Evolutionary conservation across 208 protist species (phyloP).

Genomic region (Jaenimonas drosophilae): DNA sequence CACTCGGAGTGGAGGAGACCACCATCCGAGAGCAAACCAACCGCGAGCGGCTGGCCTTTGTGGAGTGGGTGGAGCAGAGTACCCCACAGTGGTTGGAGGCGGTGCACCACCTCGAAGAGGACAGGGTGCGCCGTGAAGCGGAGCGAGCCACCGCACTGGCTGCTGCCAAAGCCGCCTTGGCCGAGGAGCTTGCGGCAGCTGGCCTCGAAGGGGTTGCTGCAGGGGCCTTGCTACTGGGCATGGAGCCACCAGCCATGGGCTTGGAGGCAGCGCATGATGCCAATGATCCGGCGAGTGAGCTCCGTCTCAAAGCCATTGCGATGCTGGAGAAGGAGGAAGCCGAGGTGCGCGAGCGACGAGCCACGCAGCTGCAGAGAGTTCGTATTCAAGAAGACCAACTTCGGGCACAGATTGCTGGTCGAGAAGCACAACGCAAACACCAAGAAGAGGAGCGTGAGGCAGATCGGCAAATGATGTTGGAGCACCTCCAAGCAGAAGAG

Average conservation of each 20-base stretch:
- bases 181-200: conserved; percentile 30
- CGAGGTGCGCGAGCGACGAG: conserved; percentile 14
- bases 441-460: conserved; percentile 13
- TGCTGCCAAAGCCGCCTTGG: conserved; percentile 45
- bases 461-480: conserved; percentile 25
- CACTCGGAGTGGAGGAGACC: conserved; percentile 15
- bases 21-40: conserved; percentile 14
- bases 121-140: conserved; percentile 12
- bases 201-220: not conserved
- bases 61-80: conserved; percentile 39
- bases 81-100: conserved; percentile 52
- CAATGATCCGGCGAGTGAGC: conserved; percentile 5
- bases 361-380: conserved; percentile 12
- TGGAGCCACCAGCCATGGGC: not conserved
- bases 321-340: conserved; percentile 68
- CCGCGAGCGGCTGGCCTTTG: conserved; percentile 20
- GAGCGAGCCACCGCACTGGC: conserved; percentile 32
- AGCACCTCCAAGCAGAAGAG: conserved; percentile 54
- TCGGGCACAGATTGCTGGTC: conserved; percentile 7
- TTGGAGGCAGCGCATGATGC: not conserved
- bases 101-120: conserved; percentile 18
- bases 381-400: conserved; percentile 12
- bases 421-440: conserved; percentile 13
- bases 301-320: conserved; percentile 53
- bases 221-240: not conserved